Percentiles rank a stretch among this genome's conserved stretches.
Conservation (phyloP, 2,329 filamentous ascomycete genomes). For the Beauveria rudraprayagi region DNA sequence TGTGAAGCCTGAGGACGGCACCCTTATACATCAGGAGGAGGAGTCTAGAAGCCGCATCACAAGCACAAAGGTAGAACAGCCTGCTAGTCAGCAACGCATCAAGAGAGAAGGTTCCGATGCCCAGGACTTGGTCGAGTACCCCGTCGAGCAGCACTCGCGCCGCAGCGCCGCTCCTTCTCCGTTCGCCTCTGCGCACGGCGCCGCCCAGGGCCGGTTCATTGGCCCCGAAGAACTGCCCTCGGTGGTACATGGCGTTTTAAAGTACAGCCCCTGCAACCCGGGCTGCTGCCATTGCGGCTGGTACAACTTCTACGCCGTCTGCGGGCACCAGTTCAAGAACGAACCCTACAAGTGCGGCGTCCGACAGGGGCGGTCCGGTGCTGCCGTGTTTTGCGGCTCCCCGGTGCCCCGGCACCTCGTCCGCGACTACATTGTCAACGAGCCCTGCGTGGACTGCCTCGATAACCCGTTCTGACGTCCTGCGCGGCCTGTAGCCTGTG, state of each 20-base stretch:
- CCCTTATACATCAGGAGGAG: background rate
- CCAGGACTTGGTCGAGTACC: background rate
- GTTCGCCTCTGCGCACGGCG: background rate
- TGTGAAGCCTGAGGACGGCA: background rate
- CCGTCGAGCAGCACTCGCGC: background rate
- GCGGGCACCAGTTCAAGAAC: background rate
- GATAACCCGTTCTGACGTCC: background rate
- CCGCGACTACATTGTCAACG: background rate
- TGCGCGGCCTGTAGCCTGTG: background rate
- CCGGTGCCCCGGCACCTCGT: background rate
- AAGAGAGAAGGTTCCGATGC: background rate
- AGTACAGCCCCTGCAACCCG: background rate
- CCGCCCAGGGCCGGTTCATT: background rate
- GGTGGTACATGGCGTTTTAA: background rate
- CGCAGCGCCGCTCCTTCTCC: slow-evolving; percentile 4
- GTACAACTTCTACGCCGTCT: background rate
- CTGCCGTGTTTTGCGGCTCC: background rate
- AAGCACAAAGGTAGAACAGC: background rate
- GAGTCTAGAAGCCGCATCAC: background rate
- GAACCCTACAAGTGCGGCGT: background rate
- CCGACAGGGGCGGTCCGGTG: background rate
- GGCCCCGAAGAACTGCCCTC: background rate
- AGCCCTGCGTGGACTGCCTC: background rate
- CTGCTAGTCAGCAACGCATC: too few relatives aligned
- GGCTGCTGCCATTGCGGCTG: background rate